A percentile compares a stretch with the other conserved stretches of the same genome.
These are phyloP conservation scores for Pseudogymnoascus sp. DNA, from an alignment of 2,329 filamentous ascomycete species.

Conservation along the genomic window DNA sequence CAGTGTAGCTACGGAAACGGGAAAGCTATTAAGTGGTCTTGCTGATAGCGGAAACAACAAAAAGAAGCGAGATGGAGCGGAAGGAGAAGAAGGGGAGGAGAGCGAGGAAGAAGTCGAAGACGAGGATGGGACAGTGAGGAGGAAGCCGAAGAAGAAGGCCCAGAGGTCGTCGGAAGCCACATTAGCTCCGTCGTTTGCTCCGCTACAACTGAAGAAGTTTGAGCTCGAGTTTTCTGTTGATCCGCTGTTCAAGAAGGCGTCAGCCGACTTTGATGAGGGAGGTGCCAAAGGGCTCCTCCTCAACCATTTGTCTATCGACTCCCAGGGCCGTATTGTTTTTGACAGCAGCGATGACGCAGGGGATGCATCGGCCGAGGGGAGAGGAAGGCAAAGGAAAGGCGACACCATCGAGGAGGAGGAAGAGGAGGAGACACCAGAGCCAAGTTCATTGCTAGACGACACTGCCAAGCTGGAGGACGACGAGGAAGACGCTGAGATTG, in stretches of 20 bases:
- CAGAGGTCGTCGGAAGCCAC: conserved; percentile 88
- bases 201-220: conserved; percentile 91
- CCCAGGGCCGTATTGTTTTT: conserved; percentile 87
- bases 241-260: conserved; percentile 97
- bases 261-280: conserved; percentile 96
- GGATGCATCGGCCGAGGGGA: conserved; percentile 39
- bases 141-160: conserved; percentile 65
- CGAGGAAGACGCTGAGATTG: conserved; percentile 63
- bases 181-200: conserved; percentile 77
- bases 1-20: conserved; percentile 95
- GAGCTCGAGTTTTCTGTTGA: conserved; percentile 95
- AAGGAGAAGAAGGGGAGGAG: conserved; percentile 50
- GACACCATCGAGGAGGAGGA: conserved; percentile 52
- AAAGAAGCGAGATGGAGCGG: conserved; percentile 65
- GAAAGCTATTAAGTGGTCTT: conserved; percentile 85
- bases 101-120: conserved; percentile 59
- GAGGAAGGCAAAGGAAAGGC: conserved; percentile 40
- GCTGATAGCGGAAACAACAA: conserved; percentile 74
- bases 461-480: conserved; percentile 38
- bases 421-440: conserved; percentile 36
- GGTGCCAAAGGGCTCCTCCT: conserved; percentile 90
- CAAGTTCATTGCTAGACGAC: conserved; percentile 29
- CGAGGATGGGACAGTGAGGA: conserved; percentile 43
- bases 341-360: conserved; percentile 88
- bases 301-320: conserved; percentile 95